Evolutionary conservation across 129 eudicot species (phyloP), one percentile per base, ranked within the genome.

Genomic region (Silybum marianum): DNA sequence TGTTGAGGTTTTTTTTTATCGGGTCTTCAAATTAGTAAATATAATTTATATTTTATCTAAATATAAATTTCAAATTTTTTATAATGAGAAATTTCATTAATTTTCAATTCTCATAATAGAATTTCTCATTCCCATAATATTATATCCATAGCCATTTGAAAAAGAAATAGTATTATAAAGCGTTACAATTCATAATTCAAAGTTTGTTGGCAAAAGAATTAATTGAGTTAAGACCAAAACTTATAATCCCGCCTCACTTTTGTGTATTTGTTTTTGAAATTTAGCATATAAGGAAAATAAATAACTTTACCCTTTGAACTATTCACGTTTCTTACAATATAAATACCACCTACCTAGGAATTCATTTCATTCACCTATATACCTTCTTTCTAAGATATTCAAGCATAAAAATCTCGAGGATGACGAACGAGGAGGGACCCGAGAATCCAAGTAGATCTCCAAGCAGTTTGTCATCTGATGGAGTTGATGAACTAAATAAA

Each of bases 191-290:
- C 23, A 58, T 58, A 58, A 58, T 58, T n/a, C 66, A 58, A 58
- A 58, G 66, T 58, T 58, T 58, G 66, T 18, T 58, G 23, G 66
- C 23, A 58, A 58, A 58, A n/a, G 7, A 58, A 18, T 58, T 58
- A 58, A 58, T 19, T 58, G 8, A 58, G 18, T 58, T 58, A 2
- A 3, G 23, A 58, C 66, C 66, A 58, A n/a, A n/a, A 58, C 22
- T 58, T 58, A 58, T 58, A 58, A 58, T 58, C 66, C 66, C 66
- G 66, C 66, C 66, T 58, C 66, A 58, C 66, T 58, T 58, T 58
- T n/a, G 9, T 58, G 21, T 6, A 58, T 58, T 58, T 58, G 23
- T 58, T 58, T 58, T 58, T 58, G 66, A 58, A 58, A 58, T 58
- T 58, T 1, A 18, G n/a, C 66, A 58, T 58, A n/a, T 58, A 58